Conservation (phyloP, 768 basidiomycete genomes). For the Suillus placidus region DNA sequence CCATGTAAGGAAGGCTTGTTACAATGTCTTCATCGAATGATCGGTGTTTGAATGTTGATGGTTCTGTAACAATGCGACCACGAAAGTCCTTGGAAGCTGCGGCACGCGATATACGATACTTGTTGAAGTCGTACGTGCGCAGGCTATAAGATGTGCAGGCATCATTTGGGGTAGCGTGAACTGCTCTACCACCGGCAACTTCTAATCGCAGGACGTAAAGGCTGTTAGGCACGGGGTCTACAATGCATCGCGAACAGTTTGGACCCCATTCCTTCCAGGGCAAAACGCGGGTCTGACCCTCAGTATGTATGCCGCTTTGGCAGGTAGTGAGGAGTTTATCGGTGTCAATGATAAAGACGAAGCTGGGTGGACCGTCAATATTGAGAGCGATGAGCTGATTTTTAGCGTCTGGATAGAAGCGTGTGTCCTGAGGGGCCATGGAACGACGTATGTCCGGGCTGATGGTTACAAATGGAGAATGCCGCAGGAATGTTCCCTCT, state of each 20-base stretch:
- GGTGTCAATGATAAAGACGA: neutral
- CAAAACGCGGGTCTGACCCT: neutral
- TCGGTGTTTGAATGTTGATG: neutral
- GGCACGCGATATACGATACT: conserved; percentile 1
- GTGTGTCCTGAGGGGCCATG: neutral
- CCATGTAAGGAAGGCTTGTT: conserved; percentile 3
- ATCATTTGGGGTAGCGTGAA: conserved; percentile 1
- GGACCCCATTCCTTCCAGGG: conserved; percentile 3
- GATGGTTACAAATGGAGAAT: neutral
- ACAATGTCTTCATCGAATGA: neutral
- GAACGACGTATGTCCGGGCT: neutral
- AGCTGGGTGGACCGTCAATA: conserved; percentile 1
- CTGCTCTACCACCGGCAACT: neutral
- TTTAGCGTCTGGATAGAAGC: conserved; percentile 1
- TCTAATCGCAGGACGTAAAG: neutral
- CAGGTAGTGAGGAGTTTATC: neutral
- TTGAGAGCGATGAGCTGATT: conserved; percentile 3
- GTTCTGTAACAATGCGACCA: neutral
- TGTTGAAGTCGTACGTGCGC: neutral
- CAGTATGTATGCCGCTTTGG: neutral
- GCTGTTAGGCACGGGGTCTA: neutral
- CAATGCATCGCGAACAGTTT: neutral
- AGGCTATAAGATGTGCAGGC: neutral
- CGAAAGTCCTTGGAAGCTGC: conserved; percentile 3
- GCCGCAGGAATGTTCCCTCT: neutral